A percentile compares a stretch with the other conserved stretches of the same genome.
These are phyloP conservation scores for Phytophthora cactorum DNA, from an alignment of 352 stramenopile species.

Conservation along the genomic window DNA sequence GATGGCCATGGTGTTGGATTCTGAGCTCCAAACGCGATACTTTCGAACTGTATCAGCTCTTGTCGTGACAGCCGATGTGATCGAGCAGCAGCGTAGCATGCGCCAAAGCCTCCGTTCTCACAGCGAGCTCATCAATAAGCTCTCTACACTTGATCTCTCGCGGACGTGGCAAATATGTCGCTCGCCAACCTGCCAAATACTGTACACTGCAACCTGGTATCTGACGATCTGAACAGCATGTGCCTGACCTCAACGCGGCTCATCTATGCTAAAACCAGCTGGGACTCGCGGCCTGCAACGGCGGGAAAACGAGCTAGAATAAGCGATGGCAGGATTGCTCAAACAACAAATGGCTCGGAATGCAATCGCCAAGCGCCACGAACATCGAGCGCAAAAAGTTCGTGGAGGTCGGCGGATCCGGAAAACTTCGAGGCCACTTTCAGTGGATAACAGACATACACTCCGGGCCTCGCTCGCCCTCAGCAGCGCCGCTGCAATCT, in stretches of 20 bases:
- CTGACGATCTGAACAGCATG: slow-evolving; percentile 1
- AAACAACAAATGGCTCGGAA: slow-evolving; percentile 26
- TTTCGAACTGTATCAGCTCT: background rate
- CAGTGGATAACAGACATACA: slow-evolving; percentile 16
- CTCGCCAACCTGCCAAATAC: background rate
- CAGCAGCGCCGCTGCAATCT: slow-evolving; percentile 2
- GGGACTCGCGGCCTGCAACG: slow-evolving; percentile 14
- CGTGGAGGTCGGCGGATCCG: slow-evolving; percentile 13
- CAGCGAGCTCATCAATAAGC: background rate
- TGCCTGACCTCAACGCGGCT: slow-evolving; percentile 29
- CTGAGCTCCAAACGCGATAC: background rate
- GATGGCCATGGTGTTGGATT: background rate
- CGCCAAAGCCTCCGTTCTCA: background rate
- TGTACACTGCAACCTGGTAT: background rate
- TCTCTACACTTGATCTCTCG: background rate
- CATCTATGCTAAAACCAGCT: slow-evolving; percentile 21
- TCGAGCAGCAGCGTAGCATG: background rate
- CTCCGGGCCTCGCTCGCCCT: background rate
- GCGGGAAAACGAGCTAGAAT: slow-evolving; percentile 29
- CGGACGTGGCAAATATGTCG: background rate
- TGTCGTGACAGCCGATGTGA: background rate
- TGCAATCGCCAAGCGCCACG: background rate
- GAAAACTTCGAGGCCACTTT: slow-evolving; percentile 9
- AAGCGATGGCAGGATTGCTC: slow-evolving; percentile 12
- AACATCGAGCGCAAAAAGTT: slow-evolving; percentile 3